phyloP scores from a whole-genome alignment of 2,329 filamentous ascomycete species.

The Sporothrix mexicana region DNA sequence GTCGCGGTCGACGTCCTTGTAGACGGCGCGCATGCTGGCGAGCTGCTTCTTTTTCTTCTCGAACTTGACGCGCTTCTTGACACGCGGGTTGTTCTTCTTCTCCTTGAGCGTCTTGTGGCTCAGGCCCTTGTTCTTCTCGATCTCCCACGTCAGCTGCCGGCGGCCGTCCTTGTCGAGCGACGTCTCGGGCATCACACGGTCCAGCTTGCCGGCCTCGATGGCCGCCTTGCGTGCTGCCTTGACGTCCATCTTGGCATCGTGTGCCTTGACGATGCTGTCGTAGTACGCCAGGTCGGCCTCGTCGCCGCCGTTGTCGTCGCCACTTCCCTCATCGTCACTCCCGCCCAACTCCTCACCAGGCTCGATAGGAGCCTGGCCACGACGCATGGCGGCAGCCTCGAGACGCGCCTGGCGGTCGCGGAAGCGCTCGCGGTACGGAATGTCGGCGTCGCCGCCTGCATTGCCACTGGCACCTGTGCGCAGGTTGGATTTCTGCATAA shows the following conservation, averaged over 20 bases:
- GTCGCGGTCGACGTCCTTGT: slow-evolving; percentile 82
- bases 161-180: slow-evolving; percentile 82
- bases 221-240: slow-evolving; percentile 65
- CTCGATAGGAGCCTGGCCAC: slow-evolving; percentile 69
- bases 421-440: slow-evolving; percentile 87
- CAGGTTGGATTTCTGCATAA: slow-evolving; percentile 91
- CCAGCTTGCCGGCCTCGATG: slow-evolving; percentile 66
- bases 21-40: slow-evolving; percentile 81
- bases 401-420: slow-evolving; percentile 84
- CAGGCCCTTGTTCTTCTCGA: slow-evolving; percentile 97
- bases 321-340: slow-evolving; percentile 70
- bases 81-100: slow-evolving; percentile 90
- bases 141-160: slow-evolving; percentile 88
- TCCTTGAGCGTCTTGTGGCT: slow-evolving; percentile 74
- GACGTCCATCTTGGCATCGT: slow-evolving; percentile 71
- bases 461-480: slow-evolving; percentile 74
- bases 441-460: slow-evolving; percentile 78
- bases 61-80: slow-evolving; percentile 98
- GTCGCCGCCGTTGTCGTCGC: slow-evolving; percentile 61
- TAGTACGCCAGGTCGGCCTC: slow-evolving; percentile 65
- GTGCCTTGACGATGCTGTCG: slow-evolving; percentile 33
- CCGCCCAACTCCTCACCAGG: slow-evolving; percentile 70
- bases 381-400: slow-evolving; percentile 84
- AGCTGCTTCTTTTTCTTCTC: slow-evolving; percentile 98
- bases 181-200: slow-evolving; percentile 69